Evolutionary conservation across 768 basidiomycete genomes (phyloP).

Genomic region (Tulasnella sp.): DNA sequence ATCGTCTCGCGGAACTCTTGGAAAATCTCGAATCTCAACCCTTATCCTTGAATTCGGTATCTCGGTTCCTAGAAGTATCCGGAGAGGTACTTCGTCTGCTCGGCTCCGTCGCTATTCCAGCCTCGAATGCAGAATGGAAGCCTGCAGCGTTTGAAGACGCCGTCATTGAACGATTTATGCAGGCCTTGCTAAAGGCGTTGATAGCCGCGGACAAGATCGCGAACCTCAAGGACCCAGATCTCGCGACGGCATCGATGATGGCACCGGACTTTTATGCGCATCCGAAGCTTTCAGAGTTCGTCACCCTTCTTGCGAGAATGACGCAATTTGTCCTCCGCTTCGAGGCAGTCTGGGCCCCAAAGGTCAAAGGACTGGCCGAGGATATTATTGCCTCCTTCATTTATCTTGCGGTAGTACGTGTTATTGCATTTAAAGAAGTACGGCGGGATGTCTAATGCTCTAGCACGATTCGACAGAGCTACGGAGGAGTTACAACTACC

Average conservation of each 20-base stretch:
- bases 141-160: not conserved
- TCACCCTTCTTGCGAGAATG: constrained; percentile 11
- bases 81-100: constrained; percentile 16
- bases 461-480: not conserved
- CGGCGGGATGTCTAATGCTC: not conserved
- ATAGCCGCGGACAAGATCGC: not conserved
- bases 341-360: constrained; percentile 10
- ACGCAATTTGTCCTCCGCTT: constrained; percentile 11
- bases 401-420: constrained; percentile 6
- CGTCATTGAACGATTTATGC: constrained; percentile 2
- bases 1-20: constrained; percentile 11
- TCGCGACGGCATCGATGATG: not conserved
- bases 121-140: not conserved
- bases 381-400: not conserved
- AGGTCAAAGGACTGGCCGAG: not conserved
- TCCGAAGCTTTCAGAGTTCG: constrained; percentile 4
- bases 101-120: constrained; percentile 1
- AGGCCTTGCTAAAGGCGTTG: not conserved
- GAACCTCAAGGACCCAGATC: not conserved
- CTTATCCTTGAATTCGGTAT: not conserved
- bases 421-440: not conserved
- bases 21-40: not conserved
- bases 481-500: not conserved
- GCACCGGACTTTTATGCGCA: not conserved
- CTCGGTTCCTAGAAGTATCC: constrained; percentile 1